Evolutionary conservation across 176 grass and related monocot genomes (phyloP).

Genomic region (Melocanna baccifera): DNA sequence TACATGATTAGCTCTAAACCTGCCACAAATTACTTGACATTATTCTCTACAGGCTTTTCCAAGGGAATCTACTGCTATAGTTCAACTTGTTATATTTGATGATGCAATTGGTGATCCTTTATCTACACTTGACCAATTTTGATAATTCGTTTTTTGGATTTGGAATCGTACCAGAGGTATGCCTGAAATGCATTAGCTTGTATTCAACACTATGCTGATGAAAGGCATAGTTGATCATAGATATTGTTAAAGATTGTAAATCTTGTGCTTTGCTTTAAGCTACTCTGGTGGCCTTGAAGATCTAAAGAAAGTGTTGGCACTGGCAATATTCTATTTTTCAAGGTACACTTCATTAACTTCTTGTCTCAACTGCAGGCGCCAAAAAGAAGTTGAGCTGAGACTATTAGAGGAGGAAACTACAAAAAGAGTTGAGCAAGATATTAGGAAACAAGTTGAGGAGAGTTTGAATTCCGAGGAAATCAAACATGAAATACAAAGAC

Average conservation of each 20-base stretch:
- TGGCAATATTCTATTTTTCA: neutral
- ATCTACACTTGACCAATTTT: slow-evolving; percentile 99
- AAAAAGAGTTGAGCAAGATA: slow-evolving; percentile 83
- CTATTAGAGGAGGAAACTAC: slow-evolving; percentile 96
- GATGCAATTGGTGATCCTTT: slow-evolving; percentile 99
- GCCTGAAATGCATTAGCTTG: slow-evolving; percentile 85
- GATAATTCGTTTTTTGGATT: slow-evolving; percentile 96
- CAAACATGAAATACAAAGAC: slow-evolving; percentile 87
- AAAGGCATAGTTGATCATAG: slow-evolving; percentile 51
- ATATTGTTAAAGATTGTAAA: slow-evolving; percentile 38
- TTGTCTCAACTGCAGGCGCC: slow-evolving; percentile 50
- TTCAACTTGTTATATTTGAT: slow-evolving; percentile 99
- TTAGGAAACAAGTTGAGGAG: slow-evolving; percentile 87
- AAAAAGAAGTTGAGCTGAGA: slow-evolving; percentile 96
- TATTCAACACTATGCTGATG: slow-evolving; percentile 55
- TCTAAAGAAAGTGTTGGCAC: neutral
- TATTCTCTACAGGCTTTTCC: slow-evolving; percentile 96
- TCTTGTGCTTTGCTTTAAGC: slow-evolving; percentile 37
- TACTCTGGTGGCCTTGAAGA: slow-evolving; percentile 40
- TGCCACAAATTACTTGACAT: slow-evolving; percentile 99
- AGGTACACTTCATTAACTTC: slow-evolving; percentile 50
- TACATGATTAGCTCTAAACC: slow-evolving; percentile 74
- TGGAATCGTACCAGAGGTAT: slow-evolving; percentile 98
- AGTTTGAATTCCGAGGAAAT: slow-evolving; percentile 84
- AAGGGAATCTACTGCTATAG: slow-evolving; percentile 93